Evolutionary conservation across 2,329 filamentous ascomycete genomes (phyloP), one percentile per base, ranked within the genome.

Genomic region (Talaromyces sp.): DNA sequence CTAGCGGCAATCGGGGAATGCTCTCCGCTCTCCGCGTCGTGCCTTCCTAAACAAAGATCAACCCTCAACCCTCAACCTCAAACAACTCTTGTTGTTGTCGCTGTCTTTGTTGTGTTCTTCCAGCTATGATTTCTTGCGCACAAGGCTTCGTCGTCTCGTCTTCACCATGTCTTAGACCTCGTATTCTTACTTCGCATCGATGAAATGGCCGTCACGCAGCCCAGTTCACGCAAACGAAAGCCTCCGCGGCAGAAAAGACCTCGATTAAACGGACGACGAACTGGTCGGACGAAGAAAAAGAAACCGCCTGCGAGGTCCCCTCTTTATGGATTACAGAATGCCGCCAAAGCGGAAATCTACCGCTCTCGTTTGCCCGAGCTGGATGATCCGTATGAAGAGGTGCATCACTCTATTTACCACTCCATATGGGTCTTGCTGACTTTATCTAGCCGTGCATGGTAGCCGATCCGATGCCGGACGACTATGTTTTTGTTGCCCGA

Each of bases 401-500:
- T 72, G 39, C 44, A 19, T 47, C 10, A 19, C 42, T 10, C 39
- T 15, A 8, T 47, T 22, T 22, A 4, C 22, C 22, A 7, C 10
- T 11, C 10, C 8, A 5, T 11, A 11, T 39, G 4, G 10, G 3
- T 11, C 5, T 9, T 54, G 10, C 52, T 15, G 17, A n/a, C 22
- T n/a, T 2, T 22, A 11, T 51, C 9, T 7, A 77, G 75, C 73
- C 73, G 54, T 71, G 73, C 47, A 64, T 71, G 28, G 66, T 72
- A 53, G 60, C 60, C 28, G 64, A 71, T 10, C 65, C 67, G 1
- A 62, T 73, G 28, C 73, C 71, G 6, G 36, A 66, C 25, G 68
- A 65, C 28, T 79, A 78, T 66, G 62, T 71, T 22, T 78, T 79
- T 60, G 75, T 79, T 6, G 71, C 71, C 30, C 78, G 75, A 65